Base-by-base conservation (phyloP, 2,329 filamentous ascomycete species). In the Coniella vitis region DNA sequence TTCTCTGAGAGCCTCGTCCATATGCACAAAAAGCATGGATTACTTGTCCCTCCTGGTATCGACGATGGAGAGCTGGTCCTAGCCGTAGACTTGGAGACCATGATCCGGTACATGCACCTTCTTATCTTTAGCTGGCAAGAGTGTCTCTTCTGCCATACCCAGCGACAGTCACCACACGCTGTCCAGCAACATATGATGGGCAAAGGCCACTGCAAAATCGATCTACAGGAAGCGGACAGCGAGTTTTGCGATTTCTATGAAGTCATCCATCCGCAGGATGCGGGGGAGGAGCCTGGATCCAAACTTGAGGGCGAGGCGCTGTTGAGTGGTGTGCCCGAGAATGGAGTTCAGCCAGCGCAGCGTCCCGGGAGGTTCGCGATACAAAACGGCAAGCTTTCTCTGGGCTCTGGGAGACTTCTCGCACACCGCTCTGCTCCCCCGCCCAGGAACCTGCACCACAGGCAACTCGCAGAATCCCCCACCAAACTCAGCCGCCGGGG, bases 161-260 rank as follows among this genome's bases (percentile, higher is more conserved):
- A 67, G 34, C 65, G 71, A 29, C 58, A 59, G 0, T 73, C 69
- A 0, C 61, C 63, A 0, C 63, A 72, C 43, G 76, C 67, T 0
- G 69, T 71, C 0, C 72, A 74, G 53, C 72, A 75, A 32, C 76
- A 78, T 47, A 78, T 77, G 74, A 55, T 61, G 0, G 65, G 61
- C 2, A 76, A 72, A 41, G 69, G 71, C 0, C 47, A 78, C 49
- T 77, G 74, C 55, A 65, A 60, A 19, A 61, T 75, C 34, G 63
- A 73, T 25, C 55, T 70, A 0, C 46, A 59, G 0, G 57, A 60
- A 3, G 53, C 62, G 4, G 63, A 61, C n/a, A 61, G 63, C 0
- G 69, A 73, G 37, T 66, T 64, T 12, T 55, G 59, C 20, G 67
- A 72, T 3, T 72, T 73, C 45, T 74, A 69, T 45, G 62, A 71